A percentile compares a stretch with the other conserved stretches of the same genome.
Evolutionary conservation across 2,329 filamentous ascomycete species (phyloP).

Genomic region (Bipolaris cookei): DNA sequence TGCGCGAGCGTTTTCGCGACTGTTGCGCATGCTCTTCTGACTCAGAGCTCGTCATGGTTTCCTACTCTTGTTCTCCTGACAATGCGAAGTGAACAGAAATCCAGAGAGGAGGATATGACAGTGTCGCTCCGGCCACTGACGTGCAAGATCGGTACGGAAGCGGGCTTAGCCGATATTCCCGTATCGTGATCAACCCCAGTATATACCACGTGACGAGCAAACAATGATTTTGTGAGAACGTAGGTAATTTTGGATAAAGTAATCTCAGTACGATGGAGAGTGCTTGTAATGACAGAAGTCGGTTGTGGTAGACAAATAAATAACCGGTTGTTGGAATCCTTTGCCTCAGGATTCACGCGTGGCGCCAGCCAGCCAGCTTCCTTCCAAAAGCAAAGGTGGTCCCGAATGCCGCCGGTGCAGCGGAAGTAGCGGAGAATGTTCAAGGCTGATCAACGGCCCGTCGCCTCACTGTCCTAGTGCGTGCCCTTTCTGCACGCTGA

Average conservation of each 20-base stretch:
- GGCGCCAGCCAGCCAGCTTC: constrained; percentile 10
- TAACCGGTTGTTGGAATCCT: not conserved
- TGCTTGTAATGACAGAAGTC: not conserved
- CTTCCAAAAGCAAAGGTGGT: constrained; percentile 16
- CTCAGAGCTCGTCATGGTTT: constrained; percentile 40
- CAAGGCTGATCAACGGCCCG: constrained; percentile 12
- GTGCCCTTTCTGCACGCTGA: constrained; percentile 14
- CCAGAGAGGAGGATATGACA: not conserved
- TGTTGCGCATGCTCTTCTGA: constrained; percentile 38
- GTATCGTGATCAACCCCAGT: constrained; percentile 1
- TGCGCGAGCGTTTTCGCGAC: constrained; percentile 43
- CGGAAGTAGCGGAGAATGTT: not conserved
- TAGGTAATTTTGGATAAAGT: not conserved
- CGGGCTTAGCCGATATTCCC: not conserved
- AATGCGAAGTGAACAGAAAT: not conserved
- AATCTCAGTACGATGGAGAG: not conserved
- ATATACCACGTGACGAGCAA: not conserved
- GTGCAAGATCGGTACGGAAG: not conserved
- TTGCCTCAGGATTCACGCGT: constrained; percentile 5
- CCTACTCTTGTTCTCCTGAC: constrained; percentile 1
- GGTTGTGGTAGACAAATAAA: constrained; percentile 3
- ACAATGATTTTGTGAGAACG: not conserved
- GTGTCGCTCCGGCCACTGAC: constrained; percentile 8
- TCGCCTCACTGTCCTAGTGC: constrained; percentile 10
- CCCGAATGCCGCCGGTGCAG: constrained; percentile 5